Base-by-base conservation (phyloP, 2,329 filamentous ascomycete species). In the Cucurbitaria berberidis region DNA sequence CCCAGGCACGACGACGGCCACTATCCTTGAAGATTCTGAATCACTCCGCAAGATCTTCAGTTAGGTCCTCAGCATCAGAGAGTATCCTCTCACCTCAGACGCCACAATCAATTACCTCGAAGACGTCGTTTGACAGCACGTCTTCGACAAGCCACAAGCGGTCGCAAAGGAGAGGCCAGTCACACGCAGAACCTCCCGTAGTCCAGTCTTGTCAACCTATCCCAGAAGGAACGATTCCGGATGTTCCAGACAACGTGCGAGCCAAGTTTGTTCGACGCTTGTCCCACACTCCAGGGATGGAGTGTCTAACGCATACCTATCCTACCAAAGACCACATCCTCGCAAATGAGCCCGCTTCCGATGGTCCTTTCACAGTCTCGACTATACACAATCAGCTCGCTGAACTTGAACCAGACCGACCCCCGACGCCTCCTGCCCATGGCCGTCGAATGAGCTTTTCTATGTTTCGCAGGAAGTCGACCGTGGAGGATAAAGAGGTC, bases 231-330 rank as follows among this genome's bases (percentile, higher is more conserved):
- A 64, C 60, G 16, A 71, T 76, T 45, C 70, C 74, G 19, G 59
- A 56, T 19, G 64, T 76, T 7, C 74, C 74, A 10, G 62, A 62
- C 15, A 63, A 73, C 39, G 59, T 77, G n/a, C 66, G 65, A 32
- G 60, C 61, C 24, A 69, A 72, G 22, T 77, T 76, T 48, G 66
- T 67, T n/a, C 62, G 70, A 38, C 70, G 74, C 15, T 55, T 76
- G 15, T 71, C 72, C 6, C 53, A 62, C 26, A 61, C 67, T 6
- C 74, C 75, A 13, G 70, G 64, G 6, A 72, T 76, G 61, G 71
- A 73, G 19, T 73, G 68, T 47, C 57, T 76, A 39, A 73, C 72
- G 11, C 67, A 65, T 8, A 76, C 74, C 0, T 75, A 69, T 51
- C 61, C 62, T 13, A 71, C 66, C 11, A 70, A 63, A 41, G 63